Evolutionary conservation across 2,329 filamentous ascomycete species (phyloP), one percentile per base, ranked within the genome.

Genomic region (Teratosphaeria epicoccoides): DNA sequence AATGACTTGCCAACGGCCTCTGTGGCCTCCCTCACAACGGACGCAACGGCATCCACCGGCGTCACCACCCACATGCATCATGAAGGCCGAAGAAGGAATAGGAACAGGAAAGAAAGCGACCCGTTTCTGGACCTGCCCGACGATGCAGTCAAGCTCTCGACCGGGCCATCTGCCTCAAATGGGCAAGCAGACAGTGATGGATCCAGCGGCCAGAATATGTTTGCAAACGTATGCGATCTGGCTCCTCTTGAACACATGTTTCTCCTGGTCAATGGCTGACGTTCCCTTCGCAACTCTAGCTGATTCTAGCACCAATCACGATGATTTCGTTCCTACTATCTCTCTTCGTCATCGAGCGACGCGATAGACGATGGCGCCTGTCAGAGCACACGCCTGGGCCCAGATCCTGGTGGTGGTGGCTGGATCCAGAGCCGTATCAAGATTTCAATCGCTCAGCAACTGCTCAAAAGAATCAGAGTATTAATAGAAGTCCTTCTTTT

Each of bases 291-390:
- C 12, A 46, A 46, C 20, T 48, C 24, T 46, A 68, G 64, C 55
- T 68, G 46, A 55, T 86, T 58, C 73, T 84, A 68, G 83, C 81
- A 0, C 82, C 84, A 6, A 58, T 86, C 55, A 74, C 81, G 57
- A 79, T 85, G 64, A 71, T 80, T 48, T 77, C 80, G 22, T 85
- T 86, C 68, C 65, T 87, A 43, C 45, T 85, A 57, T 85, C 83
- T 1, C 76, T 87, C 45, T 74, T 76, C 63, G 66, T 84, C 49
- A 75, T 86, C 43, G 82, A 86, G 69, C 70, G 76, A 48, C 73
- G 73, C 52, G 80, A 75, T 68, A 79, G 60, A 61, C 73, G 61
- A 63, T 73, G 66, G 73, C 81, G 67, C 25, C 59, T 67, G 53
- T 61, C 62, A 54, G 60, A 70, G 52, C 65, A 65, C 55, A 56